These are phyloP conservation scores for Rhizopogon vulgaris DNA, from an alignment of 768 basidiomycete genomes.

Conservation along the genomic window DNA sequence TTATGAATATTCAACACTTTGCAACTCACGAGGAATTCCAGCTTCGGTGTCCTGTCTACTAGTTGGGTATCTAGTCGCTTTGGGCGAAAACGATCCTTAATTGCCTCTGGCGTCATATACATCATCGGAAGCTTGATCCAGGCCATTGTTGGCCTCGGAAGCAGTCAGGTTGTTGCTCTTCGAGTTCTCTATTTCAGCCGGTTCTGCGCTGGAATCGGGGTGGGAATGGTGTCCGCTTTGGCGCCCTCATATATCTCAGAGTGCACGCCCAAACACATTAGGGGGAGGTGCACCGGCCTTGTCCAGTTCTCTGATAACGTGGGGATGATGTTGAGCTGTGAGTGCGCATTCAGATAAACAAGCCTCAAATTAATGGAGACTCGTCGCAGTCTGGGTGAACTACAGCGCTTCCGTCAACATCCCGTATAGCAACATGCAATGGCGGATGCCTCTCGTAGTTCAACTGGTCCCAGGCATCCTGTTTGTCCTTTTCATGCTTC, in stretches of 20 bases:
- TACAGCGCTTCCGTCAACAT: conserved; percentile 35
- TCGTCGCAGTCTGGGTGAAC: conserved; percentile 39
- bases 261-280: conserved; percentile 39
- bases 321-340: conserved; percentile 31
- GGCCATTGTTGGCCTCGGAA: conserved; percentile 36
- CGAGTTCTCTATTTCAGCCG: conserved; percentile 41
- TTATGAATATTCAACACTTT: background rate
- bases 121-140: conserved; percentile 45
- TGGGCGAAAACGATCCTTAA: conserved; percentile 41
- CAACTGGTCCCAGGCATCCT: conserved; percentile 49
- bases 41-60: conserved; percentile 40
- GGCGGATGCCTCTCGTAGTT: conserved; percentile 47
- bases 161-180: conserved; percentile 26
- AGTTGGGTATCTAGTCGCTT: conserved; percentile 35
- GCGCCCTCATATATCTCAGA: conserved; percentile 49
- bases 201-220: conserved; percentile 56
- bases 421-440: conserved; percentile 35
- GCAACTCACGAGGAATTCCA: conserved; percentile 7
- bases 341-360: conserved; percentile 2
- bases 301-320: conserved; percentile 28
- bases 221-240: conserved; percentile 47
- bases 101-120: conserved; percentile 40
- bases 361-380: background rate
- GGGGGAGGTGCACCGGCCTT: conserved; percentile 45
- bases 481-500: conserved; percentile 39